These are phyloP conservation scores for Fraxinus velutina DNA, from an alignment of 305 asterid genomes.

Conservation along the genomic window DNA sequence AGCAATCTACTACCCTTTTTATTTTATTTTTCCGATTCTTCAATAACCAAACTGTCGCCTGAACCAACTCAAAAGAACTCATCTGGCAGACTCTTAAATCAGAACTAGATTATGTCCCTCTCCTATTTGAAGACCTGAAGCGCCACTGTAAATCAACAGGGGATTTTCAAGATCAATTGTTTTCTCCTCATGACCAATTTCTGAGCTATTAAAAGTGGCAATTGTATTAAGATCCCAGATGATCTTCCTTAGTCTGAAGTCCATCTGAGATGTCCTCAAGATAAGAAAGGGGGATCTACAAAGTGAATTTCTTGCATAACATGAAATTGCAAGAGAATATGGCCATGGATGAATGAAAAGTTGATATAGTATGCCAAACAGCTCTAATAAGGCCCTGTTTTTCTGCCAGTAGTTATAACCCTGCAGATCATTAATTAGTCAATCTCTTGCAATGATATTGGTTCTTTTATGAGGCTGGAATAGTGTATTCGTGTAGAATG, in stretches of 20 bases:
- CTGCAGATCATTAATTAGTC: background rate
- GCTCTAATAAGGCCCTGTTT: background rate
- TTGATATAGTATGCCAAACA: background rate
- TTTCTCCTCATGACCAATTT: background rate
- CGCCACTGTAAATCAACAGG: background rate
- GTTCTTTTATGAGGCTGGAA: background rate
- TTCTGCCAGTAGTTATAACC: background rate
- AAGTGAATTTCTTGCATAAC: background rate
- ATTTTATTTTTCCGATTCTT: background rate
- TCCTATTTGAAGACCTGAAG: background rate
- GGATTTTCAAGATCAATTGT: background rate
- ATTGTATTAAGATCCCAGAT: background rate
- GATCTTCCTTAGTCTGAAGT: background rate
- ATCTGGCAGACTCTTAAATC: background rate
- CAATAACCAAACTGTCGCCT: background rate
- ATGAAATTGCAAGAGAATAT: constrained; percentile 5
- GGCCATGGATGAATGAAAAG: background rate
- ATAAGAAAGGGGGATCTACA: background rate
- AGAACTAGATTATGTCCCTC: background rate
- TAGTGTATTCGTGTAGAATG: background rate
- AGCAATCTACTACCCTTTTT: background rate
- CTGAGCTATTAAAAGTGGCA: background rate
- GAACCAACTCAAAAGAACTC: background rate
- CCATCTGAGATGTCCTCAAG: background rate
- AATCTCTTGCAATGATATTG: background rate